Percentiles rank a stretch among this genome's conserved stretches.
These are phyloP conservation scores for Metschnikowia corniflorae DNA, from an alignment of 805 yeast genomes.

Conservation along the genomic window DNA sequence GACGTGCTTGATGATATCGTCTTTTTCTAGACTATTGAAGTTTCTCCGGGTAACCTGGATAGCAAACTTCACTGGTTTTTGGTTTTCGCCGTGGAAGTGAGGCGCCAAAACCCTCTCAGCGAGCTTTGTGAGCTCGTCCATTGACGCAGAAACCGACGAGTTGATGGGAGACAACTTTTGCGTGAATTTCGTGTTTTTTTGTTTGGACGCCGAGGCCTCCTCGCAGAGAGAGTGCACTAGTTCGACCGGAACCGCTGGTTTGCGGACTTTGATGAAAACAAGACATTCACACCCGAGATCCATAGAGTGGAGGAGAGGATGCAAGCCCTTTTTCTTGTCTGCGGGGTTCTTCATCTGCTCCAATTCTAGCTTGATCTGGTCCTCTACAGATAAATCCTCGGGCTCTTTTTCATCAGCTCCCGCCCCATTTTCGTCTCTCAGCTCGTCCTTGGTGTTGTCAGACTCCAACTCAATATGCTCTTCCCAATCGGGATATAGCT, in stretches of 20 bases:
- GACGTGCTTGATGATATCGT: slow-evolving; percentile 66
- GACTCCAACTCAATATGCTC: slow-evolving; percentile 10
- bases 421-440: too few species aligned
- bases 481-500: slow-evolving; percentile 28
- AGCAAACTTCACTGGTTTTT: slow-evolving; percentile 58
- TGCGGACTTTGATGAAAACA: slow-evolving; percentile 74
- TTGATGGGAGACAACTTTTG: slow-evolving; percentile 82
- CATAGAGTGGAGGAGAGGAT: slow-evolving; percentile 48
- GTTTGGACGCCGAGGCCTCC: slow-evolving; percentile 49
- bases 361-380: slow-evolving; percentile 68
- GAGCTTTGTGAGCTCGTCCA: slow-evolving; percentile 62
- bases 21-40: slow-evolving; percentile 68
- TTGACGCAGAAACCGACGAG: slow-evolving; percentile 65
- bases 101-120: slow-evolving; percentile 59
- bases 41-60: slow-evolving; percentile 77
- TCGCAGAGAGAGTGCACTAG: slow-evolving; percentile 64
- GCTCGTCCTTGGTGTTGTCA: slow-evolving; percentile 29
- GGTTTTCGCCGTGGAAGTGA: slow-evolving; percentile 54
- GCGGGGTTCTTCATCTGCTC: slow-evolving; percentile 50
- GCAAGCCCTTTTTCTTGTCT: slow-evolving; percentile 35
- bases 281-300: slow-evolving; percentile 78
- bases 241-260: slow-evolving; percentile 73
- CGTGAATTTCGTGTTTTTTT: slow-evolving; percentile 65
- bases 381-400: slow-evolving; percentile 62
- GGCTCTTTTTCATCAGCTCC: background rate